Evolutionary conservation across 2,329 filamentous ascomycete genomes (phyloP).

Genomic region (Talaromyces sp.): DNA sequence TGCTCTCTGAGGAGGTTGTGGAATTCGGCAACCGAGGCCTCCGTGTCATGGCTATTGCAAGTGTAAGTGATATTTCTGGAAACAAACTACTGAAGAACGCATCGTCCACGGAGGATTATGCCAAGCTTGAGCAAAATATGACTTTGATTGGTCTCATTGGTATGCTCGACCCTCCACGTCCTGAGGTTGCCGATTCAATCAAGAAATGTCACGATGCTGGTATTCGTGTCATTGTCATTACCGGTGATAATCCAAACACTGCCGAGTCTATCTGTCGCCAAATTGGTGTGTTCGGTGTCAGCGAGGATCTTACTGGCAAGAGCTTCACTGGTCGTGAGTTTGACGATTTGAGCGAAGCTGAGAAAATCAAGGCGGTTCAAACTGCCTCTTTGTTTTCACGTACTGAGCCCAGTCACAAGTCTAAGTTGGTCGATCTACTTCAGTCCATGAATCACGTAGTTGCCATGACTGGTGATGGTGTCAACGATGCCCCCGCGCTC

Average conservation of each 20-base stretch:
- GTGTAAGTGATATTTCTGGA: slow-evolving; percentile 72
- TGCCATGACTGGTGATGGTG: slow-evolving; percentile 98
- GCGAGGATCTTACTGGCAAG: slow-evolving; percentile 85
- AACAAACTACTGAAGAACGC: slow-evolving; percentile 73
- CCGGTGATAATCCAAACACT: slow-evolving; percentile 96
- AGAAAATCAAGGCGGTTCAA: slow-evolving; percentile 83
- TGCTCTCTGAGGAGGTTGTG: slow-evolving; percentile 78
- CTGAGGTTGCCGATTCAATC: slow-evolving; percentile 85
- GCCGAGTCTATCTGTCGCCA: slow-evolving; percentile 97
- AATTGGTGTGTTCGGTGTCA: slow-evolving; percentile 84
- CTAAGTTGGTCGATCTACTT: slow-evolving; percentile 93
- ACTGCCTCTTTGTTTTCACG: slow-evolving; percentile 90
- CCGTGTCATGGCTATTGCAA: slow-evolving; percentile 91
- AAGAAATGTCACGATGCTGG: slow-evolving; percentile 87
- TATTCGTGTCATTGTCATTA: slow-evolving; percentile 96
- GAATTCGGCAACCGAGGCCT: slow-evolving; percentile 91
- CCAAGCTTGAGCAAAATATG: slow-evolving; percentile 87
- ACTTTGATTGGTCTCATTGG: slow-evolving; percentile 91
- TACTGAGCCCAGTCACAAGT: slow-evolving; percentile 95
- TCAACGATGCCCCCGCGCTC: slow-evolving; percentile 95
- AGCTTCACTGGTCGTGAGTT: slow-evolving; percentile 96
- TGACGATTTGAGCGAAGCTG: slow-evolving; percentile 74
- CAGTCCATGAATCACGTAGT: slow-evolving; percentile 93
- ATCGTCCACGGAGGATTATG: slow-evolving; percentile 81
- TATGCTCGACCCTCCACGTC: slow-evolving; percentile 95